Evolutionary conservation across 176 grass and related monocot species (phyloP).

Genomic region (Ampelocalamus luodianensis): DNA sequence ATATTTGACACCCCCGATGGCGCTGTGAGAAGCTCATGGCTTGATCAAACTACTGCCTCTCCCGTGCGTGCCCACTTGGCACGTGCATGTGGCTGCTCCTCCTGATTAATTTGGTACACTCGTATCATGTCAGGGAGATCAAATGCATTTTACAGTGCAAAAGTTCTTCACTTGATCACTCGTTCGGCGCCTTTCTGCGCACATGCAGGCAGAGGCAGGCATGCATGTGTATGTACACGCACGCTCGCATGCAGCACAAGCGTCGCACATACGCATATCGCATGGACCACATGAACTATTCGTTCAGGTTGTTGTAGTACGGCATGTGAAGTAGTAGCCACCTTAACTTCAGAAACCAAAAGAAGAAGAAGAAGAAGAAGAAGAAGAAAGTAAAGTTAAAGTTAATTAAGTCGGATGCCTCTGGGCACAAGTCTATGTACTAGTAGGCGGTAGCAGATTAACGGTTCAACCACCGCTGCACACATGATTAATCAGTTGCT

Average conservation of each 20-base stretch:
- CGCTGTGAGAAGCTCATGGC: not conserved
- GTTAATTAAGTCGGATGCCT: not conserved
- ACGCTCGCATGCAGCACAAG: not conserved
- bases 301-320: conserved; percentile 24
- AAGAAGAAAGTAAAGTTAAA: not conserved
- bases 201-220: conserved; percentile 1
- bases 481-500: not conserved
- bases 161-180: not conserved
- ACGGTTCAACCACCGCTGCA: conserved; percentile 19
- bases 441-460: not conserved
- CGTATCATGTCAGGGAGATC: not conserved
- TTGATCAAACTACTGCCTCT: not conserved
- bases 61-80: not conserved
- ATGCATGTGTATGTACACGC: not conserved
- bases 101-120: not conserved
- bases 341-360: not conserved
- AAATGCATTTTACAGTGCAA: not conserved
- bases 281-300: conserved; percentile 21
- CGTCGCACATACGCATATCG: conserved; percentile 37
- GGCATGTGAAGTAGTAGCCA: not conserved
- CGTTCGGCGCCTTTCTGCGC: conserved; percentile 11
- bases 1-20: not conserved
- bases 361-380: no score
- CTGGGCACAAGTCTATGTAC: not conserved
- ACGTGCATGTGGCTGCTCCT: not conserved